Evolutionary conservation across 345 rosid genomes (phyloP).

Genomic region (Hibiscus trionum): DNA sequence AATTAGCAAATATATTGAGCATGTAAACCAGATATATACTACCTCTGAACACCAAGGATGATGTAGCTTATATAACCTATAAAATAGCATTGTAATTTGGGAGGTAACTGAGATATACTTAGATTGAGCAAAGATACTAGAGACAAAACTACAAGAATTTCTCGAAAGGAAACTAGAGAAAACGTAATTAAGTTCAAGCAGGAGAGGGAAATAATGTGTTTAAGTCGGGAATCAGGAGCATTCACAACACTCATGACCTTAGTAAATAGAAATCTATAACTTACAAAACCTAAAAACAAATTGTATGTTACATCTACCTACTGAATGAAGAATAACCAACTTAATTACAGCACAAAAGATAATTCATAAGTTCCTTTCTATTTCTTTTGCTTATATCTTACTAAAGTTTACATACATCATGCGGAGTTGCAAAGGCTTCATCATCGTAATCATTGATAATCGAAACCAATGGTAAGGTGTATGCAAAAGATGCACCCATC

Average conservation of each 20-base stretch:
- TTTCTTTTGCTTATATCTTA: neutral
- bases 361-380: neutral
- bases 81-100: neutral
- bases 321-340: neutral
- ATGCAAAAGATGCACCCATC: slow-evolving; percentile 88
- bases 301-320: neutral
- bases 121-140: neutral
- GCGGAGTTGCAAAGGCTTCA: slow-evolving; percentile 40
- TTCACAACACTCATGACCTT: neutral
- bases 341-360: neutral
- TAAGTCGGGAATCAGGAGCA: neutral
- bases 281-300: neutral
- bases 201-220: neutral
- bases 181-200: neutral
- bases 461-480: slow-evolving; percentile 61
- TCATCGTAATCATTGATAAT: slow-evolving; percentile 62
- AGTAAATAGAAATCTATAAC: neutral
- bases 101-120: too few relatives aligned
- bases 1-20: neutral
- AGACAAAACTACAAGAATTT: neutral
- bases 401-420: slow-evolving; percentile 39
- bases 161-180: neutral
- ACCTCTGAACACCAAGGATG: neutral
- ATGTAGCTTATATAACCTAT: neutral
- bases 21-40: neutral